Conservation (phyloP, 345 rosid genomes). For the Bruguiera sexangula region DNA sequence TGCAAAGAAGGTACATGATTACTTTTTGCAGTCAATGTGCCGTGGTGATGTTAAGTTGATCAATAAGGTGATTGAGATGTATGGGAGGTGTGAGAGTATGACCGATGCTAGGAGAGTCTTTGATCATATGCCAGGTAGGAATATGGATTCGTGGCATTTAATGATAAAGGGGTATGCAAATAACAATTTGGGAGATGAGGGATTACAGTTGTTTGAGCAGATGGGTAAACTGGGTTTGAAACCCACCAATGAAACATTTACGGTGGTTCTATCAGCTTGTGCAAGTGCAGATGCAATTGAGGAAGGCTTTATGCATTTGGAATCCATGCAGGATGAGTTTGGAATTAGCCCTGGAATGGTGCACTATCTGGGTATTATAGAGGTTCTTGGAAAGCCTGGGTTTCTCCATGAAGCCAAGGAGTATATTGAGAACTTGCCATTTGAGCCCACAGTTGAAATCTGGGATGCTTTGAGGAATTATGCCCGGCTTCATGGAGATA, state of each 20-base stretch:
- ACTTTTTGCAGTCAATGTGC: slow-evolving; percentile 50
- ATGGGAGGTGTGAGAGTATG: slow-evolving; percentile 50
- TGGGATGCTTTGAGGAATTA: slow-evolving; percentile 60
- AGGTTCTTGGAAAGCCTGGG: slow-evolving; percentile 67
- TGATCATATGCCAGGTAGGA: slow-evolving; percentile 61
- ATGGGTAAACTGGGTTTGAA: slow-evolving; percentile 49
- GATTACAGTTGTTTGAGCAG: slow-evolving; percentile 64
- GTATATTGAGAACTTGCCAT: slow-evolving; percentile 57
- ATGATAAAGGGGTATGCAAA: slow-evolving; percentile 57
- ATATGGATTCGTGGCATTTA: slow-evolving; percentile 72
- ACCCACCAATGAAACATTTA: slow-evolving; percentile 55
- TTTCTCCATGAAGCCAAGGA: slow-evolving; percentile 53
- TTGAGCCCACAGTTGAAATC: slow-evolving; percentile 50
- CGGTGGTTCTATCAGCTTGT: slow-evolving; percentile 55
- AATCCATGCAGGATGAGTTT: slow-evolving; percentile 50
- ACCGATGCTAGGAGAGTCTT: slow-evolving; percentile 72
- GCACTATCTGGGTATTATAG: slow-evolving; percentile 61
- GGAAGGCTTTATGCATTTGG: slow-evolving; percentile 69
- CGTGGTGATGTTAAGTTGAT: slow-evolving; percentile 54
- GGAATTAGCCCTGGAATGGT: slow-evolving; percentile 43
- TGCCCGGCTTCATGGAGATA: slow-evolving; percentile 60
- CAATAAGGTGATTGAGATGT: slow-evolving; percentile 62
- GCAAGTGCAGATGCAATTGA: slow-evolving; percentile 61
- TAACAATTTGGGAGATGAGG: slow-evolving; percentile 68
- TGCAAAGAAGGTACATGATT: slow-evolving; percentile 69